Evolutionary conservation across 306 rosid genomes (phyloP), one percentile per base, ranked within the genome.

Genomic region (Ammopiptanthus mongolicus): DNA sequence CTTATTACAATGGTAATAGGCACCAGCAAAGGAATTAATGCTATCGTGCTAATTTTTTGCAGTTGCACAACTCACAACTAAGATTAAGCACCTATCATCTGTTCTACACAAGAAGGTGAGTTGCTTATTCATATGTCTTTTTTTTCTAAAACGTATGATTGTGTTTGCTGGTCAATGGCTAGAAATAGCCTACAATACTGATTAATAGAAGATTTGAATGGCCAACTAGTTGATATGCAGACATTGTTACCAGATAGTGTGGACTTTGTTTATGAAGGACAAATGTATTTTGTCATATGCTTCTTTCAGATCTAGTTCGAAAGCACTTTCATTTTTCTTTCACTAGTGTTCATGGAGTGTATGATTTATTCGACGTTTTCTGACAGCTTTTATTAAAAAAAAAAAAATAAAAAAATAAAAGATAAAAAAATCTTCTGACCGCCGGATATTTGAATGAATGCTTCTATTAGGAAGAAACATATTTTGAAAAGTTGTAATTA

Each of bases 31-130:
- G 71, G 52, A 63, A 75, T 21, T 67, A 21, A 80, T 39, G 15
- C 29, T 79, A 8, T 60, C 37, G 36, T 36, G 18, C 67, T 80
- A 8, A 29, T 67, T 85, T 78, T 62, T 41, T 88, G 86, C 91
- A 94, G 98, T 90, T 82, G 98, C 96, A n/a, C 87, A 79, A 75
- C 91, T 91, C 59, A 91, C 98, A 31, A 88, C 89, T 46, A 94
- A 90, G 89, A 91, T 94, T 78, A 88, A 91, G 77, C 97, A 88
- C 85, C 86, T 94, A 60, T 87, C 97, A 33, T 72, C 87, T 18
- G 86, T 82, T 66, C 80, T 94, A 63, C 98, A 90, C 86, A 91
- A 91, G 79, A 94, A 91, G 98, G 97, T 90, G 53, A 86, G 78
- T n/a, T 62, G 31, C 17, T 69, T 80, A 65, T 31, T 12, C 41